Conservation (phyloP, 805 yeast genomes). For the Blastobotrys peoriensis region DNA sequence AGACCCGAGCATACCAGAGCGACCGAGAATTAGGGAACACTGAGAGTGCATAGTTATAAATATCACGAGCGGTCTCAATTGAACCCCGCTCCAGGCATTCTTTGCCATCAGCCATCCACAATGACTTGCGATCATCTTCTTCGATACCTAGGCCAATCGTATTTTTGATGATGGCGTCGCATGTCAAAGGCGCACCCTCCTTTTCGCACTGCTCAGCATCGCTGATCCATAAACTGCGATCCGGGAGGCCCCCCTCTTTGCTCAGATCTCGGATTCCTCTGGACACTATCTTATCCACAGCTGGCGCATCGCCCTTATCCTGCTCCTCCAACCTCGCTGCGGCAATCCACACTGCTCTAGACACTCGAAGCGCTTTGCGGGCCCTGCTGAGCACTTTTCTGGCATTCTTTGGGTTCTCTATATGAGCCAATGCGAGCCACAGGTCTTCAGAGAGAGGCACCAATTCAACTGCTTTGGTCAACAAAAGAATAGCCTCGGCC, state of each 20-base stretch:
- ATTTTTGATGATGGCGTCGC: slow-evolving; percentile 47
- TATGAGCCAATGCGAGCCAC: slow-evolving; percentile 54
- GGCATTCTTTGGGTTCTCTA: slow-evolving; percentile 43
- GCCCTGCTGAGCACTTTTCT: slow-evolving; percentile 54
- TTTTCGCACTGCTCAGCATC: slow-evolving; percentile 51
- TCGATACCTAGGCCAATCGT: slow-evolving; percentile 33
- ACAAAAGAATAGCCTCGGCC: slow-evolving; percentile 45
- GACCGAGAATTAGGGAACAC: slow-evolving; percentile 38
- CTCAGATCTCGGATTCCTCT: slow-evolving; percentile 44
- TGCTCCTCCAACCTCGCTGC: slow-evolving; percentile 66
- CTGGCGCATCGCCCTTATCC: slow-evolving; percentile 32
- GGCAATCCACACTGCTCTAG: slow-evolving; percentile 58
- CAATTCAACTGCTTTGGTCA: slow-evolving; percentile 61
- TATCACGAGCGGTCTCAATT: slow-evolving; percentile 40
- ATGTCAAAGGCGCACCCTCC: slow-evolving; percentile 41
- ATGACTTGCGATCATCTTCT: slow-evolving; percentile 21
- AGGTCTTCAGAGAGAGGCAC: slow-evolving; percentile 59
- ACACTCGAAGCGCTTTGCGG: slow-evolving; percentile 44
- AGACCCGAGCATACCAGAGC: slow-evolving; percentile 23
- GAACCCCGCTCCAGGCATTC: slow-evolving; percentile 23
- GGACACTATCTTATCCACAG: slow-evolving; percentile 40
- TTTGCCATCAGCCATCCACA: slow-evolving; percentile 37
- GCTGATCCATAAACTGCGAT: slow-evolving; percentile 46
- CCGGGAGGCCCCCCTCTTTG: slow-evolving; percentile 29
- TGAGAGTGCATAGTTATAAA: slow-evolving; percentile 42